Percentiles rank a stretch among this genome's conserved stretches.
Evolutionary conservation across 129 eudicot genomes (phyloP).

Genomic region (Smallanthus sonchifolius): DNA sequence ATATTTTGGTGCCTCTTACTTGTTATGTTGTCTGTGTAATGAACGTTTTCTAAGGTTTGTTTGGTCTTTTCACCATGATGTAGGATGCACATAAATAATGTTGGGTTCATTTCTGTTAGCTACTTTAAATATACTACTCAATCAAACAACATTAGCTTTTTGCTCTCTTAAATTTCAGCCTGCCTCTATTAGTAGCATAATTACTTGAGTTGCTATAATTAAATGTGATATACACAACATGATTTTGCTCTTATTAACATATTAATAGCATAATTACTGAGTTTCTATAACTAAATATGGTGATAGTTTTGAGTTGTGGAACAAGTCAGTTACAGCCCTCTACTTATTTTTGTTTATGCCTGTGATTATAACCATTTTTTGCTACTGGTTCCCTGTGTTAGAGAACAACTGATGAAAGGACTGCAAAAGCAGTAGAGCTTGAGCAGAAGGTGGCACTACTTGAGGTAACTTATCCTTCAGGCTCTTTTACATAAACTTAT

Average conservation of each 20-base stretch:
- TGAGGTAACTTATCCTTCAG: conserved; percentile 53
- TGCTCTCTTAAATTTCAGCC: neutral
- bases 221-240: neutral
- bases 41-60: neutral
- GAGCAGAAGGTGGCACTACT: conserved; percentile 95
- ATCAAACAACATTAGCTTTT: neutral
- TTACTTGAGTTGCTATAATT: neutral
- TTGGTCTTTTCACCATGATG: neutral
- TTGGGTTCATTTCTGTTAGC: neutral
- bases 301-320: too few relatives aligned
- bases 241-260: neutral
- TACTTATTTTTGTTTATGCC: neutral
- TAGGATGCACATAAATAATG: neutral
- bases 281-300: neutral
- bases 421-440: conserved; percentile 78
- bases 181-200: neutral
- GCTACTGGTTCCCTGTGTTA: conserved; percentile 27
- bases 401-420: conserved; percentile 92
- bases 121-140: neutral
- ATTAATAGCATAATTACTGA: too few relatives aligned
- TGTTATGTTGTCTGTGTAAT: neutral
- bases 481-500: conserved; percentile 1
- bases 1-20: neutral
- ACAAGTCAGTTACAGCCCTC: neutral
- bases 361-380: conserved; percentile 2